Evolutionary conservation across 192 early-diverging fungal genomes (phyloP).

Genomic region (Piromyces finnis): DNA sequence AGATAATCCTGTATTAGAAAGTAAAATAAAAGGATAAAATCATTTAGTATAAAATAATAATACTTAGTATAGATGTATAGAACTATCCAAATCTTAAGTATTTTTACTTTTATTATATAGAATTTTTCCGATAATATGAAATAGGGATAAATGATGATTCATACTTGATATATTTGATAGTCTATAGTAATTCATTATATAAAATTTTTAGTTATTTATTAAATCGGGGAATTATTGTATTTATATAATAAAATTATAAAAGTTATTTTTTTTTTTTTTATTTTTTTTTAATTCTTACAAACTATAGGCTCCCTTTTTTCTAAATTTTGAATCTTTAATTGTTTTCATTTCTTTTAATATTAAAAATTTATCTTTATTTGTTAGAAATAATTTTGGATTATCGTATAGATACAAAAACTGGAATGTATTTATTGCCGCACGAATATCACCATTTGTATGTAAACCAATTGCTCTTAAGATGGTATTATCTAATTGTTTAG

Average conservation of each 20-base stretch:
- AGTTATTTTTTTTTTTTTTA: no score
- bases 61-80: no score
- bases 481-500: slow-evolving; percentile 8
- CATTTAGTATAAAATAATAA: no score
- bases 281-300: no score
- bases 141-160: neutral
- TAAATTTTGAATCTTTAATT: neutral
- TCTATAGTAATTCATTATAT: neutral
- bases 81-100: no score
- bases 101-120: neutral
- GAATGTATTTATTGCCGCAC: slow-evolving; percentile 33
- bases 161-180: neutral
- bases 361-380: neutral
- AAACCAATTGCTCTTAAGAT: slow-evolving; percentile 7
- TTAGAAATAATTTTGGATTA: neutral
- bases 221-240: no score
- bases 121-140: neutral
- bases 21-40: no score
- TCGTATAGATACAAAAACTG: slow-evolving; percentile 11
- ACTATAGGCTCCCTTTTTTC: neutral
- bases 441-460: slow-evolving; percentile 33
- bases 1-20: neutral
- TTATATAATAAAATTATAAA: no score
- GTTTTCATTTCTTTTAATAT: neutral
- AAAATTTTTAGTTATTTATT: no score